Conservation (phyloP, 2,329 filamentous ascomycete genomes). For the Hirsutella minnesotensis region DNA sequence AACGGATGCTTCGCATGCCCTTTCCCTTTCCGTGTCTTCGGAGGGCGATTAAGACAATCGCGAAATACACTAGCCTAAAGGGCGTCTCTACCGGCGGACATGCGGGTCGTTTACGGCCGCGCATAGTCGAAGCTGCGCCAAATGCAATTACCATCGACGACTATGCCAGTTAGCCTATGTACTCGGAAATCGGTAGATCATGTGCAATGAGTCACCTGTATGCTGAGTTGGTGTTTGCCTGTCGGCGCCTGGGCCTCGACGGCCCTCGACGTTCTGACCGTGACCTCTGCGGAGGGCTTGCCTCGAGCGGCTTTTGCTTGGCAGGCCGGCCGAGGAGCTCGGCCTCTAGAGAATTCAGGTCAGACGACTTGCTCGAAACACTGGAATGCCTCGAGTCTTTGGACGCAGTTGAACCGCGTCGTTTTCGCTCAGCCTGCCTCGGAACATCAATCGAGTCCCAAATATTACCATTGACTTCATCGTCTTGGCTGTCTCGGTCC, state of each 20-base stretch:
- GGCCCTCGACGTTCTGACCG: constrained; percentile 8
- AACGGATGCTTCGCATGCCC: too few species aligned
- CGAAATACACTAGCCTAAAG: too few species aligned
- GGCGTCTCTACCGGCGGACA: too few species aligned
- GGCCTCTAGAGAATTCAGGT: constrained; percentile 25
- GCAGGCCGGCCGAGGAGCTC: constrained; percentile 22
- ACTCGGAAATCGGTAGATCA: neutral
- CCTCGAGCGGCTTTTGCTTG: constrained; percentile 17
- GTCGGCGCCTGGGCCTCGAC: constrained; percentile 18
- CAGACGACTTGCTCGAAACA: constrained; percentile 20
- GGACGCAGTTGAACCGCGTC: constrained; percentile 11
- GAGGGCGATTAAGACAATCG: too few species aligned
- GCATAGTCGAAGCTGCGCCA: too few species aligned
- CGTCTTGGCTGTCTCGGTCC: neutral
- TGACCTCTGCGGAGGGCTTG: constrained; percentile 10
- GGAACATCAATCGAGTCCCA: constrained; percentile 4
- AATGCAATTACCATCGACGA: constrained; percentile 27
- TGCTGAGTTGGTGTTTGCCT: constrained; percentile 23
- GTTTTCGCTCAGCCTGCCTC: constrained; percentile 4
- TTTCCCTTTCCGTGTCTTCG: too few species aligned
- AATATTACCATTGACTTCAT: neutral
- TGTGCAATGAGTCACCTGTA: constrained; percentile 19
- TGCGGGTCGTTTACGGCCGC: too few species aligned
- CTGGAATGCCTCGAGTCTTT: constrained; percentile 17
- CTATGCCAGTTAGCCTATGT: constrained; percentile 8